Evolutionary conservation across 1,284 basidiomycete species (phyloP), one percentile per base, ranked within the genome.

Genomic region (Malassezia yamatoensis): DNA sequence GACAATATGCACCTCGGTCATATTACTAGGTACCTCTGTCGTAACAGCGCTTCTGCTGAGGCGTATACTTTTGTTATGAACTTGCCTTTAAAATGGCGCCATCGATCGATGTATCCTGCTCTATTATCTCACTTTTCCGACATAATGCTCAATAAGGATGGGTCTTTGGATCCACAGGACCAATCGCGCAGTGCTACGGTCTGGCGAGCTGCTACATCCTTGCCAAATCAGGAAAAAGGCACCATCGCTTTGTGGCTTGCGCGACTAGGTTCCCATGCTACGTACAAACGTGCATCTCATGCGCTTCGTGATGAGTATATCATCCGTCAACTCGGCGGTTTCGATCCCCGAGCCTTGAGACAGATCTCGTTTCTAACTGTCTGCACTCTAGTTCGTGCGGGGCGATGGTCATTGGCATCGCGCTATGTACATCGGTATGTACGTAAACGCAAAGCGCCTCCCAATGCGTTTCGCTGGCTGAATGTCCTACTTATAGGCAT

Each of bases 61-160:
- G 52, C 49, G 24, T 58, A 62, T 16, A 57, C 60, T 2, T 58
- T 58, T 40, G 58, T 67, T 6, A 21, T 29, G 35, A 49, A 46
- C 15, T 44, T 67, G 1, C 60, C 64, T 3, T 9, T 38, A 1
- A 39, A 24, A 4, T 58, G 63, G 18, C 36, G 66, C 9, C 54
- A 57, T 3, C 20, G 46, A 10, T 33, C 34, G 7, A 67, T 67
- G 64, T 64, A 65, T 56, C 52, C 63, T 35, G 37, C 50, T 9
- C 56, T 67, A 15, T 55, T 67, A 51, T 38, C 33, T 1, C 48
- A 55, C 38, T 60, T 53, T 32, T 60, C 56, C 44, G 52, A 58
- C 20, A 57, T 45, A 21, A 20, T 55, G 15, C 36, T 44, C 35
- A 13, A 7, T 36, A n/a, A 24, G 8, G 15, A 18, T 5, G 24